Percentiles rank a stretch among this genome's conserved stretches.
Evolutionary conservation across 2,329 filamentous ascomycete genomes (phyloP).

Genomic region (Fusarium staphyleae): DNA sequence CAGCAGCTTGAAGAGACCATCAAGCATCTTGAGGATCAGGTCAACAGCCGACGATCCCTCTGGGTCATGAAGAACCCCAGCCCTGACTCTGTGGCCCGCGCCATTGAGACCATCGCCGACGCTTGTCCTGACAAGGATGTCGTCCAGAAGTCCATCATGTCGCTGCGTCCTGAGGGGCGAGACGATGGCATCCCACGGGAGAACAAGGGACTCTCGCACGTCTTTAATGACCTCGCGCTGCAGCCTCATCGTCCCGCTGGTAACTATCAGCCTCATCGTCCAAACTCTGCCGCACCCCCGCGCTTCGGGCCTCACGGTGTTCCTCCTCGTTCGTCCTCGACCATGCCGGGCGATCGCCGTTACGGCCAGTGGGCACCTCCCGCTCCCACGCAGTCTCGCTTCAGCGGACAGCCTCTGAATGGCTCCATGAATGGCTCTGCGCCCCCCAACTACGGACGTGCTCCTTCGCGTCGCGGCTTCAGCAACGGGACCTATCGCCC

Average conservation of each 20-base stretch:
- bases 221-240: conserved; percentile 21
- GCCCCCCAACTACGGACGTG: conserved; percentile 27
- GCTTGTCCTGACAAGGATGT: conserved; percentile 41
- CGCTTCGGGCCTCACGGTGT: conserved; percentile 44
- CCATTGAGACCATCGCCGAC: conserved; percentile 44
- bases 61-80: conserved; percentile 48
- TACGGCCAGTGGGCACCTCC: conserved; percentile 35
- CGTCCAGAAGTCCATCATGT: conserved; percentile 40
- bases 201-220: conserved; percentile 24
- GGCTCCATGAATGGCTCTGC: conserved; percentile 18
- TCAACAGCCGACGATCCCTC: conserved; percentile 47
- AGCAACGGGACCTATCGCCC: conserved; percentile 43
- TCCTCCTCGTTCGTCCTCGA: conserved; percentile 41
- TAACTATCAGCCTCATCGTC: conserved; percentile 38
- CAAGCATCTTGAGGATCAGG: conserved; percentile 47
- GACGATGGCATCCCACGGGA: conserved; percentile 19
- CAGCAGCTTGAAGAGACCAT: conserved; percentile 46
- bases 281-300: conserved; percentile 35
- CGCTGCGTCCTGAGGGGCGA: conserved; percentile 31
- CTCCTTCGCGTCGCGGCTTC: conserved; percentile 43
- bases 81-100: conserved; percentile 42
- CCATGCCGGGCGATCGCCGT: conserved; percentile 39
- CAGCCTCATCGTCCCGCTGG: conserved; percentile 36
- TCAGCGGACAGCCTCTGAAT: conserved; percentile 20
- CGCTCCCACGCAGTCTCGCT: conserved; percentile 30